These are phyloP conservation scores for Camellia lanceoleosa DNA, from an alignment of 148 eudicot genomes.

Conservation along the genomic window DNA sequence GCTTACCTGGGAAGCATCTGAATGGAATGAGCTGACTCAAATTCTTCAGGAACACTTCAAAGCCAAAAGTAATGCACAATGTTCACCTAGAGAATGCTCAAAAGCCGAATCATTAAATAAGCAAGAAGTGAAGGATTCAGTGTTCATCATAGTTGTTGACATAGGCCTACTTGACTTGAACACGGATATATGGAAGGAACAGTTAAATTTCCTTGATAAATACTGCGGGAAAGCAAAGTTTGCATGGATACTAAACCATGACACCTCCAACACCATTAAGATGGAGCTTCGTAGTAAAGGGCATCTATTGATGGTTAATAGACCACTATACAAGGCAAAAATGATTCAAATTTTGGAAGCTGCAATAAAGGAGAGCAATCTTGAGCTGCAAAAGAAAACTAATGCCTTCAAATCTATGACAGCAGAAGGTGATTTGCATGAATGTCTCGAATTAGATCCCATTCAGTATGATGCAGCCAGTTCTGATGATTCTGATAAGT, in stretches of 20 bases:
- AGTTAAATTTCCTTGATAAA: constrained; percentile 55
- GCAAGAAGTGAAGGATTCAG: constrained; percentile 23
- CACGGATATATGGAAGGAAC: constrained; percentile 79
- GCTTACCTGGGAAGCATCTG: constrained; percentile 63
- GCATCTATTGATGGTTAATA: constrained; percentile 73
- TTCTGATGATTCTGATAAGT: constrained; percentile 66
- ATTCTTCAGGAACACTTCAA: constrained; percentile 50
- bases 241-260: constrained; percentile 82
- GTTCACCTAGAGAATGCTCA: constrained; percentile 20
- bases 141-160: constrained; percentile 61
- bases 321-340: constrained; percentile 82
- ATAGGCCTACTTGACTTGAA: constrained; percentile 70
- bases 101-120: constrained; percentile 14
- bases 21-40: constrained; percentile 89
- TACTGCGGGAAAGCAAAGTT: constrained; percentile 54
- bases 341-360: constrained; percentile 84
- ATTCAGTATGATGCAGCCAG: constrained; percentile 47
- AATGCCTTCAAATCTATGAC: constrained; percentile 15
- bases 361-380: constrained; percentile 44
- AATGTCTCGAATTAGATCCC: constrained; percentile 59
- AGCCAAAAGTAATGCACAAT: constrained; percentile 26
- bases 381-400: constrained; percentile 32
- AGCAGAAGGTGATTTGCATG: constrained; percentile 39
- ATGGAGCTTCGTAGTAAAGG: constrained; percentile 68
- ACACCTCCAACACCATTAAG: constrained; percentile 67